Percentiles rank a stretch among this genome's conserved stretches.
Conservation (phyloP, 2,329 filamentous ascomycete species). For the Proliferodiscus dingleyae region DNA sequence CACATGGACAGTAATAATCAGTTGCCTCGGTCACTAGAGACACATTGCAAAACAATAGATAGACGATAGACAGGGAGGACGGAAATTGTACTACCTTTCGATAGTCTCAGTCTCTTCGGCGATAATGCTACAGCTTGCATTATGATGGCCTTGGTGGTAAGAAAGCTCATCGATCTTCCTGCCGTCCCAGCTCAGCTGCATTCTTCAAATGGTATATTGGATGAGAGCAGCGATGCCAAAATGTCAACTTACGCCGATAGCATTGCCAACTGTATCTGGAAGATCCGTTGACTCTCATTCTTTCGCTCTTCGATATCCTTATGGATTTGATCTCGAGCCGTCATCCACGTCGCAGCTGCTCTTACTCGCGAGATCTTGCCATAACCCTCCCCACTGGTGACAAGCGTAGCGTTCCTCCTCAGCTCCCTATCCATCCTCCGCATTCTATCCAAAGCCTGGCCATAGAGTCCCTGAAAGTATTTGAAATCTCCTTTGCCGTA, state of each 20-base stretch:
- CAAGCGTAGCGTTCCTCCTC: constrained; percentile 5
- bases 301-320: constrained; percentile 19
- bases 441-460: constrained; percentile 14
- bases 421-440: constrained; percentile 15
- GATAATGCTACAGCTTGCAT: constrained; percentile 12
- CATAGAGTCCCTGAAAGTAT: constrained; percentile 19
- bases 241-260: constrained; percentile 18
- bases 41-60: no score
- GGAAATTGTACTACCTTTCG: no score
- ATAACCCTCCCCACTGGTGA: constrained; percentile 17
- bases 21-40: no score
- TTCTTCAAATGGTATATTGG: background rate
- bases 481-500: constrained; percentile 20
- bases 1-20: no score
- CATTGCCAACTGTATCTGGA: constrained; percentile 21
- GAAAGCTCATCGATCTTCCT: constrained; percentile 23
- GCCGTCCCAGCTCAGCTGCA: constrained; percentile 3
- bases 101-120: constrained; percentile 5
- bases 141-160: constrained; percentile 22
- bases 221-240: background rate
- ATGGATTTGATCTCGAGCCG: constrained; percentile 16
- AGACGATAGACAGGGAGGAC: no score
- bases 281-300: constrained; percentile 18
- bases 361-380: constrained; percentile 19
- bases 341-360: constrained; percentile 19